These are phyloP conservation scores for Trichophyton mentagrophytes DNA, from an alignment of 2,329 filamentous ascomycete genomes.

Conservation along the genomic window DNA sequence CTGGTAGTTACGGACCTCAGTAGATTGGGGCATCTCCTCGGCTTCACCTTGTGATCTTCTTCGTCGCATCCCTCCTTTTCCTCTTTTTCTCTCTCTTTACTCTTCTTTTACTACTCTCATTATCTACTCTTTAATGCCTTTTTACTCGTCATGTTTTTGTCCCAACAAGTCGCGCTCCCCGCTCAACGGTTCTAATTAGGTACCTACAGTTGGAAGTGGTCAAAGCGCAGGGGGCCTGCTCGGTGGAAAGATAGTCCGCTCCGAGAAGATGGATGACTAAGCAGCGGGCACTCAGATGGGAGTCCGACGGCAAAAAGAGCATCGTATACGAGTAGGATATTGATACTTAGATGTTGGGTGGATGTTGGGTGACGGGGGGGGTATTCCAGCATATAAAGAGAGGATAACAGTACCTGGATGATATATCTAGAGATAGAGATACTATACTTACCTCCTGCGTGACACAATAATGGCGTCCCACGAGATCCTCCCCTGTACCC, in stretches of 20 bases:
- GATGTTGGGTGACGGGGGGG: too few relatives aligned
- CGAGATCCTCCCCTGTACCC: conserved; percentile 10
- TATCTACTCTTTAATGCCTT: too few relatives aligned
- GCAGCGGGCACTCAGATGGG: background rate
- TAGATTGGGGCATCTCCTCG: too few relatives aligned
- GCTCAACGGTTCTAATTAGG: background rate
- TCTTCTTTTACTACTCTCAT: too few relatives aligned
- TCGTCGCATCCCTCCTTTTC: too few relatives aligned
- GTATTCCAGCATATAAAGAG: background rate
- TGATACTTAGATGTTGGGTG: too few relatives aligned
- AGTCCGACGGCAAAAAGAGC: background rate
- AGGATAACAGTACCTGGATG: background rate
- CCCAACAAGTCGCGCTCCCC: too few relatives aligned
- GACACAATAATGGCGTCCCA: background rate
- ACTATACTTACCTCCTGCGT: background rate
- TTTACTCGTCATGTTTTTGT: too few relatives aligned
- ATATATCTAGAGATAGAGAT: background rate
- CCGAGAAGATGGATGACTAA: background rate
- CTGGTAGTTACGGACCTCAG: too few relatives aligned
- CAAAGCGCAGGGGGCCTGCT: too few relatives aligned
- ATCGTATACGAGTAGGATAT: background rate
- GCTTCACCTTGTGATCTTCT: too few relatives aligned
- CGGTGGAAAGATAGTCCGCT: background rate
- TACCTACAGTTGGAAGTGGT: background rate
- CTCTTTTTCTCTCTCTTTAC: too few relatives aligned